Evolutionary conservation across 768 basidiomycete species (phyloP).

Genomic region (Serendipita vermifera): DNA sequence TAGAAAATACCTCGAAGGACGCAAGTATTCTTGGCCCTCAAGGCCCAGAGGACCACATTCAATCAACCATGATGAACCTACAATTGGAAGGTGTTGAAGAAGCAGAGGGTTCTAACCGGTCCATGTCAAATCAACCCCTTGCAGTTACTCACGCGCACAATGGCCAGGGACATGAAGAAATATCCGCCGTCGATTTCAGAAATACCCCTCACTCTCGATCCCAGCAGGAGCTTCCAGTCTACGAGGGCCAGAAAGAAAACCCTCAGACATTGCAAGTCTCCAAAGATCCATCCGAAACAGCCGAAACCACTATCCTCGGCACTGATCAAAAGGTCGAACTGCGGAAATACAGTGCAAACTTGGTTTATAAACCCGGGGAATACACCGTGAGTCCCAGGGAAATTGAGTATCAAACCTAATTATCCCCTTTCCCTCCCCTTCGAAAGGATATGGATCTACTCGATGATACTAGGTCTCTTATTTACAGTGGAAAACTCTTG

Average conservation of each 20-base stretch:
- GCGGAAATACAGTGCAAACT: constrained; percentile 69
- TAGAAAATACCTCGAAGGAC: too few relatives aligned
- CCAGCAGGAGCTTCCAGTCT: constrained; percentile 47
- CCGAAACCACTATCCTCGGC: constrained; percentile 74
- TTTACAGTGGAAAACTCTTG: constrained; percentile 69
- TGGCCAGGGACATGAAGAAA: too few relatives aligned
- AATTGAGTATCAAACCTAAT: too few relatives aligned
- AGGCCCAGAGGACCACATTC: too few relatives aligned
- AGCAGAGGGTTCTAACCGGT: too few relatives aligned
- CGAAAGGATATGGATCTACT: constrained; percentile 78
- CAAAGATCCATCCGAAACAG: constrained; percentile 71
- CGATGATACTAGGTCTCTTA: constrained; percentile 66
- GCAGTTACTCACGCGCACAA: too few relatives aligned
- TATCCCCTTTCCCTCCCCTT: not conserved
- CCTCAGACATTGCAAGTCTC: constrained; percentile 79
- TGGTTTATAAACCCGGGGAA: constrained; percentile 71
- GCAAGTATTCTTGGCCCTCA: too few relatives aligned
- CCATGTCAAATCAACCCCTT: too few relatives aligned
- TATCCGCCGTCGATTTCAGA: too few relatives aligned
- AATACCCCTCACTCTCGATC: too few relatives aligned
- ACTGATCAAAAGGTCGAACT: constrained; percentile 82
- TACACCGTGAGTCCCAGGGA: constrained; percentile 33
- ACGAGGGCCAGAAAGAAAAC: constrained; percentile 75
- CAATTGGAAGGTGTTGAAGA: too few relatives aligned
- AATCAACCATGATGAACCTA: too few relatives aligned